phyloP scores from a whole-genome alignment of 768 basidiomycete species.

The Russula vinacea region DNA sequence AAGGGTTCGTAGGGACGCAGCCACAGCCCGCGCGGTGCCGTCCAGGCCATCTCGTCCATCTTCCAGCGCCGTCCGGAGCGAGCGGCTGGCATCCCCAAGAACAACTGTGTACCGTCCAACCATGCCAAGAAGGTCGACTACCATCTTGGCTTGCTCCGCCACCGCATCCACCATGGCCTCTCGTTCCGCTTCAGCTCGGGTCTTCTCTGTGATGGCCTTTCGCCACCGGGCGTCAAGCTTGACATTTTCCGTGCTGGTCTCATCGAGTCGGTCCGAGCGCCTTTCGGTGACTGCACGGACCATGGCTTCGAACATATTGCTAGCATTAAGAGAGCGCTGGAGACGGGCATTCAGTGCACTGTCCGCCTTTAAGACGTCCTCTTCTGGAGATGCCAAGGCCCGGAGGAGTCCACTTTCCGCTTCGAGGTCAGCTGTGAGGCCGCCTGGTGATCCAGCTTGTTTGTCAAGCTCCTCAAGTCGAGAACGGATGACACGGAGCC shows the following conservation, averaged over 20 bases:
- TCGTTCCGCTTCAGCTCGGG: slow-evolving; percentile 62
- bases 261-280: slow-evolving; percentile 74
- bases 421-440: slow-evolving; percentile 56
- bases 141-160: slow-evolving; percentile 58
- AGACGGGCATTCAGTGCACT: slow-evolving; percentile 58
- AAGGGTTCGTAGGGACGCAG: slow-evolving; percentile 49
- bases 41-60: slow-evolving; percentile 40
- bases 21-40: slow-evolving; percentile 47
- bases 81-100: slow-evolving; percentile 56
- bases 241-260: slow-evolving; percentile 62
- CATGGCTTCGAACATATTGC: slow-evolving; percentile 80
- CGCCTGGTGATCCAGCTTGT: slow-evolving; percentile 38
- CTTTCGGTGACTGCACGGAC: slow-evolving; percentile 80
- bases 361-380: slow-evolving; percentile 56
- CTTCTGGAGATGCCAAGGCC: slow-evolving; percentile 67
- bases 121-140: slow-evolving; percentile 75
- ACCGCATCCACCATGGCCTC: slow-evolving; percentile 62
- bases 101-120: slow-evolving; percentile 74
- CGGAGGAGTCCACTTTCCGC: slow-evolving; percentile 70
- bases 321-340: slow-evolving; percentile 68
- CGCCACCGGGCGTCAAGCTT: slow-evolving; percentile 64
- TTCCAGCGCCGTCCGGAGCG: slow-evolving; percentile 41
- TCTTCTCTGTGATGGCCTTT: slow-evolving; percentile 67
- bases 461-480: slow-evolving; percentile 58
- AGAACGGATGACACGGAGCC: slow-evolving; percentile 58